Conservation (phyloP, 2,329 filamentous ascomycete genomes). For the Immersiporthe knoxdaviesiana region DNA sequence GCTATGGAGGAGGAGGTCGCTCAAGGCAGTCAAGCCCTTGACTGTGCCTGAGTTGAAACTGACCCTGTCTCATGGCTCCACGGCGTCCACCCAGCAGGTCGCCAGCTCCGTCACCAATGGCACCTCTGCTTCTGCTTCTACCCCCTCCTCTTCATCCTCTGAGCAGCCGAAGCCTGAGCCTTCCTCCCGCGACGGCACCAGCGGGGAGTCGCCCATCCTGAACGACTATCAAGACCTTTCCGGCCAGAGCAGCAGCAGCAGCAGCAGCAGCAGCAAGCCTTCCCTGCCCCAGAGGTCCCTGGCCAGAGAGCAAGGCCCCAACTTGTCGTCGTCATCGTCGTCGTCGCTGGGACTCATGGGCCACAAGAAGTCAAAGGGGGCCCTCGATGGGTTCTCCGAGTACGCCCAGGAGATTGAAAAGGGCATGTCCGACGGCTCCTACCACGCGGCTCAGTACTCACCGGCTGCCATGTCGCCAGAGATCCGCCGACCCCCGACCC, state of each 20-base stretch:
- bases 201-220: conserved; percentile 28
- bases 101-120: conserved; percentile 23
- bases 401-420: conserved; percentile 29
- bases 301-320: conserved; percentile 13
- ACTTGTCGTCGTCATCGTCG: conserved; percentile 6
- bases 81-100: conserved; percentile 38
- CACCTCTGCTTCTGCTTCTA: background rate
- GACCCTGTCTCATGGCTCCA: conserved; percentile 54
- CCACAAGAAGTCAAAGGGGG: conserved; percentile 13
- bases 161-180: conserved; percentile 24
- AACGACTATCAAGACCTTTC: conserved; percentile 32
- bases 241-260: conserved; percentile 38
- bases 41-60: conserved; percentile 55
- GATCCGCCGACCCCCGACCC: conserved; percentile 49
- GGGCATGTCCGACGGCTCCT: conserved; percentile 19
- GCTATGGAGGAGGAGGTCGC: conserved; percentile 56
- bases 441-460: conserved; percentile 23
- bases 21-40: conserved; percentile 51
- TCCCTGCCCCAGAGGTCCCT: conserved; percentile 30
- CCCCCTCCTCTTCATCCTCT: conserved; percentile 34
- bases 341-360: conserved; percentile 33
- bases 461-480: conserved; percentile 21
- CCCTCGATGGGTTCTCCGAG: conserved; percentile 22
- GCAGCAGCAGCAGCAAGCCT: too few relatives aligned
- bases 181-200: background rate